phyloP scores from a whole-genome alignment of 768 basidiomycete species.

The Boletus huronensis region DNA sequence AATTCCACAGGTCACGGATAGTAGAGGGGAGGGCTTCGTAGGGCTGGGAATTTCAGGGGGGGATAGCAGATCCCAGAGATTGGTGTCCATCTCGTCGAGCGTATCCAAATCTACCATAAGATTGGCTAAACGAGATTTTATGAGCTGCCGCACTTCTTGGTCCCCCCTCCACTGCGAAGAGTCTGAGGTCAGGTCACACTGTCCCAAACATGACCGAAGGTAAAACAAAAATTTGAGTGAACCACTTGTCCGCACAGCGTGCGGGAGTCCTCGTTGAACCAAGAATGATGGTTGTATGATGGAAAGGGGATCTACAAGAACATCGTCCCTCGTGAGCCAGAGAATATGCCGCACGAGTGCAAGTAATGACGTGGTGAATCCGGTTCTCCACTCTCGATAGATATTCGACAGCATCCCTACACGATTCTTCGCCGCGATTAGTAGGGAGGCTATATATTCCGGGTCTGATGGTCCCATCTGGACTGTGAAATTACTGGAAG shows the following conservation, averaged over 20 bases:
- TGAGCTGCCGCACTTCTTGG: slow-evolving; percentile 35
- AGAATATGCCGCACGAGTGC: slow-evolving; percentile 49
- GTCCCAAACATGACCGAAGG: slow-evolving; percentile 53
- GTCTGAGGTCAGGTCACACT: slow-evolving; percentile 36
- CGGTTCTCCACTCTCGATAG: slow-evolving; percentile 29
- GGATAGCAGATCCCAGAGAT: slow-evolving; percentile 24
- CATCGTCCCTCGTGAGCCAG: slow-evolving; percentile 43
- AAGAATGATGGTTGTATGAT: slow-evolving; percentile 82
- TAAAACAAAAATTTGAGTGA: slow-evolving; percentile 78
- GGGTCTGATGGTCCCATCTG: slow-evolving; percentile 32
- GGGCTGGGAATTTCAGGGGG: slow-evolving; percentile 8
- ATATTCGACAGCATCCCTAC: slow-evolving; percentile 13
- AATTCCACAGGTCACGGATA: slow-evolving; percentile 17
- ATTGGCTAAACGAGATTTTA: slow-evolving; percentile 37
- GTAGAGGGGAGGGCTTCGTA: slow-evolving; percentile 5
- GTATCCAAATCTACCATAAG: slow-evolving; percentile 44
- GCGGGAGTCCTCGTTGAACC: slow-evolving; percentile 69
- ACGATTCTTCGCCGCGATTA: slow-evolving; percentile 12
- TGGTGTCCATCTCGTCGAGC: slow-evolving; percentile 26
- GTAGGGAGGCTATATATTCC: slow-evolving; percentile 22
- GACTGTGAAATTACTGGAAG: slow-evolving; percentile 19
- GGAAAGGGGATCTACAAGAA: slow-evolving; percentile 71
- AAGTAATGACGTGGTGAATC: slow-evolving; percentile 33
- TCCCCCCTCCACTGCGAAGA: slow-evolving; percentile 12
- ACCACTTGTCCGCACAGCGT: slow-evolving; percentile 61